These are phyloP conservation scores for Quercus berberidifolia DNA, from an alignment of 306 rosid genomes.

Conservation along the genomic window DNA sequence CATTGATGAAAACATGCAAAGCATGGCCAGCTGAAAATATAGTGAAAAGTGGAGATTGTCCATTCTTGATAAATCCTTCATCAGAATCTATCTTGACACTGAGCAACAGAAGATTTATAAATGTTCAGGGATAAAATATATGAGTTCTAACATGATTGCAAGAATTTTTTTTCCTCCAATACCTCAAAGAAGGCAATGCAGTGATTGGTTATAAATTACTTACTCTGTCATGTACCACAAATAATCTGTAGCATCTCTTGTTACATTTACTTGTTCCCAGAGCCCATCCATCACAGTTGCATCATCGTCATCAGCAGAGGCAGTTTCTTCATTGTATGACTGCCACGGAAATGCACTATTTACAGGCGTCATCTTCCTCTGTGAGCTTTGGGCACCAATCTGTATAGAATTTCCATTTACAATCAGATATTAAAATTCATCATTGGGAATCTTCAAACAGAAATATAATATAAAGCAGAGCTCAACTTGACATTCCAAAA, in stretches of 20 bases:
- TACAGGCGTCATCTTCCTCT: constrained; percentile 53
- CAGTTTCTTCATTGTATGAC: constrained; percentile 74
- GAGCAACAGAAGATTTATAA: constrained; percentile 11
- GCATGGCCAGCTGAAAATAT: constrained; percentile 89
- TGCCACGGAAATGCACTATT: constrained; percentile 53
- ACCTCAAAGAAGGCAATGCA: neutral
- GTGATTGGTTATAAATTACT: constrained; percentile 32
- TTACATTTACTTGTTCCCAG: constrained; percentile 70
- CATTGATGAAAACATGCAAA: constrained; percentile 82
- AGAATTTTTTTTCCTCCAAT: neutral
- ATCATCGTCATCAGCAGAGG: constrained; percentile 46
- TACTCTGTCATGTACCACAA: constrained; percentile 98
- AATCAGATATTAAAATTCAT: constrained; percentile 11
- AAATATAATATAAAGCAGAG: neutral
- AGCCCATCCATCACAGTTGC: constrained; percentile 50
- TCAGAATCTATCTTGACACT: constrained; percentile 69
- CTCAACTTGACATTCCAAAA: neutral
- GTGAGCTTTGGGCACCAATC: constrained; percentile 53
- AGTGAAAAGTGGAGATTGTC: constrained; percentile 66
- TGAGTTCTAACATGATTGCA: constrained; percentile 10
- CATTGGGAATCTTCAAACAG: neutral
- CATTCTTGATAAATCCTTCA: constrained; percentile 67
- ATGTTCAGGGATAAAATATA: constrained; percentile 7
- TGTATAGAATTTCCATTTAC: constrained; percentile 21
- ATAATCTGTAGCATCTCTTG: constrained; percentile 81